Conservation (phyloP, 129 eudicot species). For the Pseudognaphalium luteoalbum region DNA sequence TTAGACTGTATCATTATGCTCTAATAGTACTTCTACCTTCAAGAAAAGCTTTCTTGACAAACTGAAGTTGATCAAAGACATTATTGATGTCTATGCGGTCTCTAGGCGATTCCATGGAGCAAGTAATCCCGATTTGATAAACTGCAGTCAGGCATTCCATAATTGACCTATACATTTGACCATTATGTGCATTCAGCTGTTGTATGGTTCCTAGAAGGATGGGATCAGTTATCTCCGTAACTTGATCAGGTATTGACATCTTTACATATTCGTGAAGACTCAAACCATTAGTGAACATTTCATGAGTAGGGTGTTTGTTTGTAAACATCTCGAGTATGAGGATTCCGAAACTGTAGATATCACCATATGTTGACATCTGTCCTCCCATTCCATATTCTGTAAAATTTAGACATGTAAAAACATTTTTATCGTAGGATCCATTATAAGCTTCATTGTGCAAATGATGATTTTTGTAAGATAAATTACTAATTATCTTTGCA, state of each 20-base stretch:
- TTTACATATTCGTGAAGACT: not conserved
- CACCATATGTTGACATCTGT: not conserved
- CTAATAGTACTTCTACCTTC: not conserved
- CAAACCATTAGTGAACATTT: not conserved
- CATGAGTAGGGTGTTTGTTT: not conserved
- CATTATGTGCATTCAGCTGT: not conserved
- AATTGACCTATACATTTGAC: not conserved
- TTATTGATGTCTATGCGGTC: not conserved
- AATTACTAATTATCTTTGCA: too few species aligned
- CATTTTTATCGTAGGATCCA: too few species aligned
- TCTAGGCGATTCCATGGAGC: not conserved
- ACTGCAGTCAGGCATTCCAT: not conserved
- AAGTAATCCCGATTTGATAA: not conserved
- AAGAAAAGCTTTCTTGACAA: not conserved
- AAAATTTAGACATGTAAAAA: not conserved
- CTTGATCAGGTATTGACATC: not conserved
- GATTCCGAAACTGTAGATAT: conserved; percentile 5
- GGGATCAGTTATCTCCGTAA: conserved; percentile 5
- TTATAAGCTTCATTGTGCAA: too few species aligned
- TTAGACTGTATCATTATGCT: too few species aligned
- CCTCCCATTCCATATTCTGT: not conserved
- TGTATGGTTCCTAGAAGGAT: not conserved
- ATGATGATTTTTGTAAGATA: too few species aligned
- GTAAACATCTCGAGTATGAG: not conserved
- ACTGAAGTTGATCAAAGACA: not conserved